Evolutionary conservation across 257 asterid genomes (phyloP).

Genomic region (Solanum virginianum): DNA sequence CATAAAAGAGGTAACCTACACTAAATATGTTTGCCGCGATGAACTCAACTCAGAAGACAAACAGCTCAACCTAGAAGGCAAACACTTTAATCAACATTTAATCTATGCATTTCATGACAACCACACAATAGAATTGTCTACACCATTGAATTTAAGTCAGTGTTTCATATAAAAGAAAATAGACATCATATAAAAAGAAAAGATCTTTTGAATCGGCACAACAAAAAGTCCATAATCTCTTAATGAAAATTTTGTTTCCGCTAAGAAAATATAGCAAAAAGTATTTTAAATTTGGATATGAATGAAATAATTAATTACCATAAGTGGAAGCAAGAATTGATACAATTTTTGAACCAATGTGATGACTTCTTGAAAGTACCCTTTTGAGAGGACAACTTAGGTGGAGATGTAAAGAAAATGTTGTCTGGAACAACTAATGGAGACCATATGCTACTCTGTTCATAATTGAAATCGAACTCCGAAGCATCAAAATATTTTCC

Average conservation of each 20-base stretch:
- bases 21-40: too few species aligned
- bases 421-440: conserved; percentile 18
- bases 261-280: neutral
- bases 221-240: neutral
- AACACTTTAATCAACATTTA: neutral
- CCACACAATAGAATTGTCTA: too few species aligned
- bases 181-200: neutral
- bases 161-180: neutral
- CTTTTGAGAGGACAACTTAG: neutral
- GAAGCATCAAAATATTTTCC: conserved; percentile 34
- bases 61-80: too few species aligned
- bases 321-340: conserved; percentile 6
- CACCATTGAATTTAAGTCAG: neutral
- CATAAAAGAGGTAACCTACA: too few species aligned
- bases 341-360: conserved; percentile 3
- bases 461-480: conserved; percentile 29
- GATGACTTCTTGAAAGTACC: neutral
- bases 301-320: neutral
- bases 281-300: neutral
- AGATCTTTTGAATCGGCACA: neutral
- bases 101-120: too few species aligned
- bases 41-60: too few species aligned
- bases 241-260: neutral
- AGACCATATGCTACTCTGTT: conserved; percentile 33
- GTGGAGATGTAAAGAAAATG: neutral